A percentile compares a stretch with the other conserved stretches of the same genome.
Conservation (phyloP, 495 filamentous ascomycete genomes). For the Neurospora hispaniola region DNA sequence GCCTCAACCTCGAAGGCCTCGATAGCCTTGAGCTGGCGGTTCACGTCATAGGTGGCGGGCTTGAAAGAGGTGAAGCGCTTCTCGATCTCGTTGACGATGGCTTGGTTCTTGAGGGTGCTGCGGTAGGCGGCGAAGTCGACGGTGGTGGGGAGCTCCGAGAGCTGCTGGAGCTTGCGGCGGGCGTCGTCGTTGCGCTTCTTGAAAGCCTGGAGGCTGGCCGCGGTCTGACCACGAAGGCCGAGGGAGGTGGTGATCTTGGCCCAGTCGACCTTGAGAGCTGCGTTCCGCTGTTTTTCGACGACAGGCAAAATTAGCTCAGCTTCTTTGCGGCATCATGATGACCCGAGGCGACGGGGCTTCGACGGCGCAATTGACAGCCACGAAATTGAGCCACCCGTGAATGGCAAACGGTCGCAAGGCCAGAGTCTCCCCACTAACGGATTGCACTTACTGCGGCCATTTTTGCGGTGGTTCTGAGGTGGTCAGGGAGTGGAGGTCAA, state of each 20-base stretch:
- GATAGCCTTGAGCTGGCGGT: conserved; percentile 90
- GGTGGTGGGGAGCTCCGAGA: conserved; percentile 65
- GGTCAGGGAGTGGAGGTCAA: conserved; percentile 33
- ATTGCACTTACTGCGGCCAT: conserved; percentile 70
- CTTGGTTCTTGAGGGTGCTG: conserved; percentile 81
- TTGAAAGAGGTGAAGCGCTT: conserved; percentile 82
- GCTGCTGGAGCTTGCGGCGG: conserved; percentile 76
- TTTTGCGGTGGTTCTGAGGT: conserved; percentile 54
- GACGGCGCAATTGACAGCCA: conserved; percentile 6
- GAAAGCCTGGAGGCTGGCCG: conserved; percentile 80
- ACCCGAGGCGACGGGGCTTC: not conserved
- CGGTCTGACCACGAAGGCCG: conserved; percentile 91
- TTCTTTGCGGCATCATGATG: conserved; percentile 4
- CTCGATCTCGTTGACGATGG: conserved; percentile 93
- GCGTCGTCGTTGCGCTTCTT: conserved; percentile 99
- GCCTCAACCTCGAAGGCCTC: conserved; percentile 96
- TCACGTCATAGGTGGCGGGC: conserved; percentile 81
- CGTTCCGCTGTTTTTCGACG: conserved; percentile 64
- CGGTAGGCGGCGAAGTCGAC: conserved; percentile 96
- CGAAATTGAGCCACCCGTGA: not conserved
- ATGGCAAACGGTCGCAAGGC: not conserved
- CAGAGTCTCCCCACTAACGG: conserved; percentile 11
- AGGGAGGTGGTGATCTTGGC: conserved; percentile 79
- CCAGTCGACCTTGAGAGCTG: conserved; percentile 99
- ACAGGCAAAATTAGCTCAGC: conserved; percentile 40